Base-by-base conservation (phyloP, 2,329 filamentous ascomycete genomes). In the Hypoxylon sp. region DNA sequence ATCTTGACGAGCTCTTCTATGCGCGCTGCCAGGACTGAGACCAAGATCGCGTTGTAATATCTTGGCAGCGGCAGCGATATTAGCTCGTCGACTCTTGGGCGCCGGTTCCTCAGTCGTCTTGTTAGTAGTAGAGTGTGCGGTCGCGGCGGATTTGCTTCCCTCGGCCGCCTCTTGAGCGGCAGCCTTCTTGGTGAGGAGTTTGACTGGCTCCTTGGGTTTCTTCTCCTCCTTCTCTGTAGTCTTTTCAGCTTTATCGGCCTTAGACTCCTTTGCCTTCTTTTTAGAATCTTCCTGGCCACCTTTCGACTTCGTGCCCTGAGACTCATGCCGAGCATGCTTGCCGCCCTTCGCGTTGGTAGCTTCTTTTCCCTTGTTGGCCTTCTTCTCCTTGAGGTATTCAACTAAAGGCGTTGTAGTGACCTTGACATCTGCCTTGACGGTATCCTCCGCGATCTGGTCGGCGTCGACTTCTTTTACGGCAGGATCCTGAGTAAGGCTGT, bases 301-400 rank as follows among this genome's bases (percentile, higher is more conserved):
- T 70, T 85, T 87, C 52, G 79, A 78, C 74, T 87, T 87, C n/a
- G 72, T 74, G n/a, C 74, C 75, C 53, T 83, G 80, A 0, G 82
- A 81, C 38, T 90, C 87, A 64, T 85, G 84, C 20, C 84, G 81
- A 42, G 78, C 78, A 61, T 89, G 83, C 73, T 90, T 90, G 26
- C 82, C 80, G 45, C 80, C 80, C 72, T 86, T 86, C 40, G 86
- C 83, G 32, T 81, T 80, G 26, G 82, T 82, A 3, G 79, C 76
- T 60, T 90, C 87, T 71, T 89, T 89, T 18, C 77, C 80, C 74
- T 87, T 89, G 68, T 88, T 93, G 12, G 93, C 93, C 80, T 97
- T 97, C 80, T 96, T 97, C 77, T 97, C 94, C 70, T 91, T 91
- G 33, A 97, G 84, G 70, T 90, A 96, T 75, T 97, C 93, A 56